Percentiles rank a stretch among this genome's conserved stretches.
phyloP scores from a whole-genome alignment of 306 rosid species.

The Mimosa bimucronata region DNA sequence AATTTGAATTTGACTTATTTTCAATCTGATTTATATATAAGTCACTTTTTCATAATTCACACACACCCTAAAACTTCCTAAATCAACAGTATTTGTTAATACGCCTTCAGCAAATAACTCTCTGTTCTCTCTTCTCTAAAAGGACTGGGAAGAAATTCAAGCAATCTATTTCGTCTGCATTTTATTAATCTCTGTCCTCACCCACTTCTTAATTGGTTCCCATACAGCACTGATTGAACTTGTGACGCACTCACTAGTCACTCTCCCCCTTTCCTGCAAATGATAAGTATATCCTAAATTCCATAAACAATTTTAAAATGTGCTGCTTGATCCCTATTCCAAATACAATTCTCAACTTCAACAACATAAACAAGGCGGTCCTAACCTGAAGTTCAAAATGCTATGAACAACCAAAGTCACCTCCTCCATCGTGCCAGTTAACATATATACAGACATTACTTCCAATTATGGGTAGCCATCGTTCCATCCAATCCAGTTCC shows the following conservation, averaged over 20 bases:
- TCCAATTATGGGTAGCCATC: background rate
- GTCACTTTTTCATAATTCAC: too few relatives aligned
- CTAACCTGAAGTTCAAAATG: too few relatives aligned
- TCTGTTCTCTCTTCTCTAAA: background rate
- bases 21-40: too few relatives aligned
- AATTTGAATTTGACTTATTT: too few relatives aligned
- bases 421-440: too few relatives aligned
- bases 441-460: background rate
- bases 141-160: background rate
- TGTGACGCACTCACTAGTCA: background rate
- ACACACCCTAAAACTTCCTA: too few relatives aligned
- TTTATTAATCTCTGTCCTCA: background rate
- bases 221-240: background rate
- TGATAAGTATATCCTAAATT: background rate
- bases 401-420: too few relatives aligned
- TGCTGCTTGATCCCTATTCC: background rate
- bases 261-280: background rate
- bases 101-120: background rate
- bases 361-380: too few relatives aligned
- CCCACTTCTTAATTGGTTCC: background rate
- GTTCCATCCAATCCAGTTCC: background rate
- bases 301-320: background rate
- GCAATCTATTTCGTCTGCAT: background rate
- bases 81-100: background rate
- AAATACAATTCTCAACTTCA: background rate